These are phyloP conservation scores for Ophiostoma perfectum DNA, from an alignment of 2,329 filamentous ascomycete genomes.

Conservation along the genomic window DNA sequence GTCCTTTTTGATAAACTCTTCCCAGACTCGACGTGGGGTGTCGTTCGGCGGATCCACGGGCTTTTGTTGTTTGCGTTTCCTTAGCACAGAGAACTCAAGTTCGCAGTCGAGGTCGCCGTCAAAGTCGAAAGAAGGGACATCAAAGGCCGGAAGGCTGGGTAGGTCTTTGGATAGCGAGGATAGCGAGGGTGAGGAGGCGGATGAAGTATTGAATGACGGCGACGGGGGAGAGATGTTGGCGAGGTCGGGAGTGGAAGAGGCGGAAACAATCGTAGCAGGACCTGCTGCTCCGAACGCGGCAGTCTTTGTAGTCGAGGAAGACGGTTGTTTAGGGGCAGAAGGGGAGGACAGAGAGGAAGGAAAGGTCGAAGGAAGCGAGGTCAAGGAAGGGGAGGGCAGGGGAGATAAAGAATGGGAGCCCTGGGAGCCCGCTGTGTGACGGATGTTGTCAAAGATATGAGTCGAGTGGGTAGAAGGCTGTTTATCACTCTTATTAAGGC, in stretches of 20 bases:
- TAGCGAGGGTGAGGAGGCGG: background rate
- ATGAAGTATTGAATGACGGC: conserved; percentile 13
- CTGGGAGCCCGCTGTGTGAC: conserved; percentile 21
- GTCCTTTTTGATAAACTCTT: conserved; percentile 21
- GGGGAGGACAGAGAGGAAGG: background rate
- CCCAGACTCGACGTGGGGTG: conserved; percentile 24
- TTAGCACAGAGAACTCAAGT: conserved; percentile 33
- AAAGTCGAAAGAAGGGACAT: conserved; percentile 50
- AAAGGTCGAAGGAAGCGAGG: background rate
- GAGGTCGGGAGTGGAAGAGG: conserved; percentile 17
- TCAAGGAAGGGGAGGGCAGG: background rate
- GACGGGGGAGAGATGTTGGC: conserved; percentile 16
- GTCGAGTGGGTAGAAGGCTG: conserved; percentile 19
- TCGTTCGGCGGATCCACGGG: background rate
- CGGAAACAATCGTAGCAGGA: conserved; percentile 14
- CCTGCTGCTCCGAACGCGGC: conserved; percentile 16
- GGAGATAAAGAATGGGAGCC: conserved; percentile 6
- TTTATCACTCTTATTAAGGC: background rate
- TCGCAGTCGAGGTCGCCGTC: conserved; percentile 42
- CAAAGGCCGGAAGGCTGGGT: conserved; percentile 42
- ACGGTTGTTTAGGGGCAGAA: background rate
- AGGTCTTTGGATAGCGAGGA: conserved; percentile 32
- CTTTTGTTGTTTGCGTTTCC: background rate
- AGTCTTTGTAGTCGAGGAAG: conserved; percentile 22
- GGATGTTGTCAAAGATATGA: conserved; percentile 17